Evolutionary conservation across 1,284 basidiomycete genomes (phyloP).

Genomic region (Termitomyces sp.): DNA sequence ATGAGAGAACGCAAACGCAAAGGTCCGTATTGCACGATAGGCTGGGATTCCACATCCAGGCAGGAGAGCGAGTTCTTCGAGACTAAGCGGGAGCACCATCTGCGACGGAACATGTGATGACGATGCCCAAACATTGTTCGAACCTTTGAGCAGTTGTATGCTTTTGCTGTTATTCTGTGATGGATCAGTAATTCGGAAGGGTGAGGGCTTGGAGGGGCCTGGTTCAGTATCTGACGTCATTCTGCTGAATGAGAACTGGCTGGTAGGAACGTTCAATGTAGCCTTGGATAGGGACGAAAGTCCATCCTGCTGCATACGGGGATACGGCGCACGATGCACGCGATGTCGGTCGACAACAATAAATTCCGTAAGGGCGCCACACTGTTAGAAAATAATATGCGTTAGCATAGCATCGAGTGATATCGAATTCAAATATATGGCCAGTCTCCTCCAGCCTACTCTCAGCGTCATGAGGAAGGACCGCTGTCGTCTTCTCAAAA

Average conservation of each 20-base stretch:
- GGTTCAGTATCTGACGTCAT: background rate
- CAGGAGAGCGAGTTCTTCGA: constrained; percentile 78
- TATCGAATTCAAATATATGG: background rate
- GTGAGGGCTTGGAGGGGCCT: constrained; percentile 8
- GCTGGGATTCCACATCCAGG: constrained; percentile 74
- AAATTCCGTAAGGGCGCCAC: constrained; percentile 80
- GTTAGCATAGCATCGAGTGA: constrained; percentile 2
- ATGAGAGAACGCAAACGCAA: constrained; percentile 34
- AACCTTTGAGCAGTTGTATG: background rate
- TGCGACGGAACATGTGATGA: background rate
- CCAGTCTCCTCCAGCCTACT: background rate
- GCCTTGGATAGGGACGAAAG: constrained; percentile 6
- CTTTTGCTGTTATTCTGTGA: constrained; percentile 6
- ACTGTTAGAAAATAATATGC: constrained; percentile 36
- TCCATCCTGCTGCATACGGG: constrained; percentile 27
- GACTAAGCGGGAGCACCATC: constrained; percentile 18
- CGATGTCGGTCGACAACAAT: constrained; percentile 75
- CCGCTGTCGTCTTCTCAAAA: background rate
- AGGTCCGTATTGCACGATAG: constrained; percentile 70
- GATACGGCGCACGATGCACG: constrained; percentile 67
- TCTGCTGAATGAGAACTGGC: constrained; percentile 1
- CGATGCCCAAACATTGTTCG: background rate
- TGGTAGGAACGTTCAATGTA: background rate
- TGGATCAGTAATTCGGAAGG: background rate
- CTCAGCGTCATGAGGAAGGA: background rate